phyloP scores from a whole-genome alignment of 306 rosid species.

The Medicago truncatula region DNA sequence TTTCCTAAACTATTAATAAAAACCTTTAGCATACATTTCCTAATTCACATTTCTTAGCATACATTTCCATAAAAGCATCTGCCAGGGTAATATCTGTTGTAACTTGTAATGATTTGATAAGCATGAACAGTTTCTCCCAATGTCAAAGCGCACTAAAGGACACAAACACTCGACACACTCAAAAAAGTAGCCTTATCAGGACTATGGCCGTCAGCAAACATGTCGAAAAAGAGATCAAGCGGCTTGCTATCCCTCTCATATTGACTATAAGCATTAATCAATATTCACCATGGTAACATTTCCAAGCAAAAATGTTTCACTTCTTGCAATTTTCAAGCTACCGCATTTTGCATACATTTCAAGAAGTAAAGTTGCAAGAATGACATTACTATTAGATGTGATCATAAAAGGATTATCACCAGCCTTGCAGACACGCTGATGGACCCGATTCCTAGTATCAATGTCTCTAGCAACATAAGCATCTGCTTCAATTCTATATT shows the following conservation, averaged over 20 bases:
- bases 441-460: slow-evolving; percentile 60
- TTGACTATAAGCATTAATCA: slow-evolving; percentile 69
- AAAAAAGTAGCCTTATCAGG: slow-evolving; percentile 64
- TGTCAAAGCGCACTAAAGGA: slow-evolving; percentile 54
- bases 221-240: slow-evolving; percentile 50
- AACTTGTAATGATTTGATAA: slow-evolving; percentile 36
- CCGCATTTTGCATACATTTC: slow-evolving; percentile 90
- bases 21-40: slow-evolving; percentile 54
- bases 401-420: slow-evolving; percentile 66
- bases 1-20: slow-evolving; percentile 51
- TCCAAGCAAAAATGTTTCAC: slow-evolving; percentile 69
- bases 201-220: slow-evolving; percentile 48
- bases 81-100: slow-evolving; percentile 52
- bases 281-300: slow-evolving; percentile 36
- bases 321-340: slow-evolving; percentile 59
- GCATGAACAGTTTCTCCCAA: slow-evolving; percentile 72
- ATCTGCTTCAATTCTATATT: slow-evolving; percentile 67
- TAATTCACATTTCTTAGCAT: slow-evolving; percentile 71
- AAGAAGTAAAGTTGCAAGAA: slow-evolving; percentile 70
- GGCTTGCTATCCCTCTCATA: slow-evolving; percentile 60
- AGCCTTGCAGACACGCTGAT: slow-evolving; percentile 49
- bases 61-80: slow-evolving; percentile 75
- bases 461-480: slow-evolving; percentile 66
- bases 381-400: slow-evolving; percentile 44
- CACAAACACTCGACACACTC: slow-evolving; percentile 61